Base-by-base conservation (phyloP, 805 yeast genomes). In the Schizosaccharomyces cryophilus region DNA sequence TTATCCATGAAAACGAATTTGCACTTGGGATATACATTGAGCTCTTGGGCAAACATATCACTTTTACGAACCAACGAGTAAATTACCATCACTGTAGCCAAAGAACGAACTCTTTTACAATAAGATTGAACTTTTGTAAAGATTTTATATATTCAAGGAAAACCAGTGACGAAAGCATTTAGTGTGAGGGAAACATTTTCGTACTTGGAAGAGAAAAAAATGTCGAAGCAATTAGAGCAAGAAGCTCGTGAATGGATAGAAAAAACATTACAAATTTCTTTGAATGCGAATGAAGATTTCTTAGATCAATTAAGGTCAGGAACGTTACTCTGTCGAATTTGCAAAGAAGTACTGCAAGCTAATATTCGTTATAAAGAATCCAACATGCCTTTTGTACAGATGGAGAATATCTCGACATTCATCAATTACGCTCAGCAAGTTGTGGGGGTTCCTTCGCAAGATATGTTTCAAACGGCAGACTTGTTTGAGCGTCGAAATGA, bases 371-470 rank as follows among this genome's bases (percentile, higher is more conserved):
- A 9, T 24, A 45, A 45, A 45, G 51, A 45, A 9, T 45, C 51
- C 13, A 45, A 45, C 19, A 80, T 45, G 51, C 51, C 51, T n/a
- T 45, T 45, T 45, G 51, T 45, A 2, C 51, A 82, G 71, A 87
- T 87, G 95, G 95, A 87, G 67, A 86, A 86, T 67, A 85, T 87
- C 42, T 80, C 87, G 60, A 79, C 79, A 64, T 87, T 87, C 67
- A 72, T 87, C 47, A 71, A 75, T 5, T 80, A 82, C 61, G 81
- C 87, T 60, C 78, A 81, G 64, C 61, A 68, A 4, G 73, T 81
- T 61, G 51, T 45, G 1, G 90, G 90, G 1, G 81, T 87, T 2
- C 86, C 88, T 5, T 84, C 84, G 65, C 88, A 85, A 67, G 95
- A 87, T 68, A 71, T 84, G 59, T 87, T 87, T 69, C 88, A 84